Conservation (phyloP, 2,329 filamentous ascomycete genomes). For the Colletotrichum melonis region DNA sequence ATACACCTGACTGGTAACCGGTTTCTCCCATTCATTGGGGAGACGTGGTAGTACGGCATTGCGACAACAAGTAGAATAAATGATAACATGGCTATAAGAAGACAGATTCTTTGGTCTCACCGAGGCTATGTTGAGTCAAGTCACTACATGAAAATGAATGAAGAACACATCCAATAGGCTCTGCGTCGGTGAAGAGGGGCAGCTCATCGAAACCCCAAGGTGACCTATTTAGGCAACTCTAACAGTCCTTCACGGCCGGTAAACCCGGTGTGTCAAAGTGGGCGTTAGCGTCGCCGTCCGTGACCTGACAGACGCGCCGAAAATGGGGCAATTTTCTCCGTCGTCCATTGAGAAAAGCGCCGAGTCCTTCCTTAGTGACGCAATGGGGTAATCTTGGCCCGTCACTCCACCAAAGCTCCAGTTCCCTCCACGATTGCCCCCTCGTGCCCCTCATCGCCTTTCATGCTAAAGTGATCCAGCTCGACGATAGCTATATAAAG, state of each 20-base stretch:
- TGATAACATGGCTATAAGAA: background rate
- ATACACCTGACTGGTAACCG: background rate
- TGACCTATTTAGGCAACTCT: constrained; percentile 26
- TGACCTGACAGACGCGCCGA: background rate
- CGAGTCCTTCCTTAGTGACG: constrained; percentile 29
- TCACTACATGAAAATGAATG: background rate
- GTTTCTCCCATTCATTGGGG: constrained; percentile 14
- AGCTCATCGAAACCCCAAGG: background rate
- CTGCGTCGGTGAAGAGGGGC: background rate
- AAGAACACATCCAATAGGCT: background rate
- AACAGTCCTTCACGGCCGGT: constrained; percentile 23
- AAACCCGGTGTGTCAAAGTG: constrained; percentile 13
- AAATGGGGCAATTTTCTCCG: constrained; percentile 31
- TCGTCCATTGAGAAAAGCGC: constrained; percentile 32
- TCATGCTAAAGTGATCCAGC: background rate
- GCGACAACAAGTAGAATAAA: too few relatives aligned
- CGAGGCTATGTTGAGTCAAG: background rate
- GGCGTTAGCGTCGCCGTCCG: constrained; percentile 14
- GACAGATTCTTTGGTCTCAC: background rate
- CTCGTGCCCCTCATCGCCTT: constrained; percentile 17
- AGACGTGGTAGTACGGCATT: background rate
- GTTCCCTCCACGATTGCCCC: constrained; percentile 9
- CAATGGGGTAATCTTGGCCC: constrained; percentile 27
- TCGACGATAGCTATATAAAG: constrained; percentile 26
- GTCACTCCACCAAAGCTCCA: constrained; percentile 25